Evolutionary conservation across 83 land plant species (phyloP), one percentile per base, ranked within the genome.

Genomic region (Larix sibirica): DNA sequence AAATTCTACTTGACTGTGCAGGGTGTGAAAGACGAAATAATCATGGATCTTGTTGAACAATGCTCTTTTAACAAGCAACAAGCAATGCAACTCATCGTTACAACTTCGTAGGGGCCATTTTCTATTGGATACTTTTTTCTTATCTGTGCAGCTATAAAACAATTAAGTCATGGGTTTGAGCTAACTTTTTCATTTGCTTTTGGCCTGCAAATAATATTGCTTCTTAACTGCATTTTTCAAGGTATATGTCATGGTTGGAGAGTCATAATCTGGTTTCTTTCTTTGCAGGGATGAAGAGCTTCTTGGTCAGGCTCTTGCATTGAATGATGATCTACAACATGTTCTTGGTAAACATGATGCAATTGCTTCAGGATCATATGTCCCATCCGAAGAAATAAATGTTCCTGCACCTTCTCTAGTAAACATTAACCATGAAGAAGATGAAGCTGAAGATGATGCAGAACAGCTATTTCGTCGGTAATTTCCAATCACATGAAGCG

Each of bases 201-300:
- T 38, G 54, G 54, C 24, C 42, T 42, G n/a, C n/a, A 40, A 47
- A 42, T 38, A 18, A 71, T 42, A 38, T 36, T 17, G 12, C 40
- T 71, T 71, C 54, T 9, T 38, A 6, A 21, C 76, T 71, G 40
- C 9, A 21, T 7, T 40, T 71, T 10, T 20, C 36, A 40, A 71
- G 20, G 50, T 20, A 38, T 71, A n/a, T 71, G 9, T 42, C 54
- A 42, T 71, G 40, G 21, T n/a, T 44, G 2, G 54, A 24, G 8
- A 71, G 50, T 40, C 50, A 71, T 40, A 71, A 18, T 42, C 40
- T n/a, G 26, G 24, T 4, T 71, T 71, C 7, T 69, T 40, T 77
- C 38, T 56, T 68, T 44, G 69, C 87, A 88, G 90, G n/a, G 89
- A 88, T 79, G 90, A 88, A 76, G 90, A 88, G 58, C 62, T 88